Base-by-base conservation (phyloP, 148 eudicot genomes). In the Rhododendron molle region DNA sequence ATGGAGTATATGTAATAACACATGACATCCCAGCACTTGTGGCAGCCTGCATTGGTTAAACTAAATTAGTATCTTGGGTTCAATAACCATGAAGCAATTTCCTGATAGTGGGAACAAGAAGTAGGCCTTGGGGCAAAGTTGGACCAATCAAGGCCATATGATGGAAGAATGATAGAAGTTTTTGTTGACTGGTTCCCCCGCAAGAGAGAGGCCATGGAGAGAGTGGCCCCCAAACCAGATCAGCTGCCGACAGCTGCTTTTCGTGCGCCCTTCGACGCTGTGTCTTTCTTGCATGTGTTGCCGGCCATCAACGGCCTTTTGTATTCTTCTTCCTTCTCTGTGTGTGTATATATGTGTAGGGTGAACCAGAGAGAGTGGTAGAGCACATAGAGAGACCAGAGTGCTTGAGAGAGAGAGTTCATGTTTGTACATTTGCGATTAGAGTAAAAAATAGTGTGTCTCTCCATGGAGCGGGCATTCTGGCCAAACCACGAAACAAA, bases 11-110 rank as follows among this genome's bases (percentile, higher is more conserved):
- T 14, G 95, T 92, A 78, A 97, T 85, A 80, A 97, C 89, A 88
- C 99, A 97, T 21, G 98, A 83, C 98, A 97, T 94, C 83, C 99
- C 98, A 62, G 98, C 99, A 88, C 92, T 87, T 34, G 98, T 92
- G 65, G 99, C 98, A 71, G 99, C 99, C 99, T 97, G 93, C 86
- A 89, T 71, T 44, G 49, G 80, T 54, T 16, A 82, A 15, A 32
- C 14, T 74, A 23, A 47, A 56, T 87, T 65, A 77, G 65, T 14
- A 13, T 44, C 23, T 20, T 23, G 23, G 71, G 12, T 34, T 54
- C 65, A 60, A 9, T 58, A 8, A 43, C 43, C 8, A 12, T 34
- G 30, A 21, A 74, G 13, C 62, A 13, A 50, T 50, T 77, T 47
- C 21, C 26, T 40, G 46, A 77, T 49, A 14, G 20, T 46, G n/a